These are phyloP conservation scores for Microstegium vimineum DNA, from an alignment of 176 grass and related monocot species.

Conservation along the genomic window DNA sequence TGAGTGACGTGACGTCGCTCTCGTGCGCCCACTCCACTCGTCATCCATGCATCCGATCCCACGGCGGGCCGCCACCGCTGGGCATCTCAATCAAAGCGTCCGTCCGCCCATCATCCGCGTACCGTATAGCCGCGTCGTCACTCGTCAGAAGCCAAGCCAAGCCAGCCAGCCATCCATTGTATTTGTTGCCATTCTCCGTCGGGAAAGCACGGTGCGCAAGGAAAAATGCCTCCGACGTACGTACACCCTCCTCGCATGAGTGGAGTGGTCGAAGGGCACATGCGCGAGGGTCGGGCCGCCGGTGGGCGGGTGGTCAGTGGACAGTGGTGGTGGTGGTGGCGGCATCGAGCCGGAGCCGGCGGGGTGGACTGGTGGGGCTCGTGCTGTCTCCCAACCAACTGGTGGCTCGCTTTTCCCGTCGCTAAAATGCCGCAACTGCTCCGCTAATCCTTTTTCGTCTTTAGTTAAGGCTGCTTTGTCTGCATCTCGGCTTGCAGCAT, in stretches of 20 bases:
- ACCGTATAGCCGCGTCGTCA: background rate
- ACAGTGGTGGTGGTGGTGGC: background rate
- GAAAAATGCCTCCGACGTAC: background rate
- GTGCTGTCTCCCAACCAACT: slow-evolving; percentile 29
- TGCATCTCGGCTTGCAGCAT: slow-evolving; percentile 9
- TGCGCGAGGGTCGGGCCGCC: background rate
- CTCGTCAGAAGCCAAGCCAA: background rate
- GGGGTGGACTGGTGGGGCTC: slow-evolving; percentile 12
- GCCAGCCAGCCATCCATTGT: no score
- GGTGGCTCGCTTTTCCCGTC: background rate
- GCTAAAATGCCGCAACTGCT: slow-evolving; percentile 25
- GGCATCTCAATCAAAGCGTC: background rate
- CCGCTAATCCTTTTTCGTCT: slow-evolving; percentile 23
- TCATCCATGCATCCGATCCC: background rate
- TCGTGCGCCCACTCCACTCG: background rate
- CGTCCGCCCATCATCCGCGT: background rate
- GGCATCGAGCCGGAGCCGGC: background rate
- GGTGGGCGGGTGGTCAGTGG: background rate
- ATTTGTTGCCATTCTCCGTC: background rate
- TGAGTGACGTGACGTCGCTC: background rate
- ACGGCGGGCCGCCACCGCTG: background rate
- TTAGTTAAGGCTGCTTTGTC: slow-evolving; percentile 19
- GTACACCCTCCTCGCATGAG: background rate
- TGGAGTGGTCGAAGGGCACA: slow-evolving; percentile 13
- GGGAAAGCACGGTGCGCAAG: background rate